phyloP scores from a whole-genome alignment of 352 stramenopile genomes.

The Paralagenidium karlingii region DNA sequence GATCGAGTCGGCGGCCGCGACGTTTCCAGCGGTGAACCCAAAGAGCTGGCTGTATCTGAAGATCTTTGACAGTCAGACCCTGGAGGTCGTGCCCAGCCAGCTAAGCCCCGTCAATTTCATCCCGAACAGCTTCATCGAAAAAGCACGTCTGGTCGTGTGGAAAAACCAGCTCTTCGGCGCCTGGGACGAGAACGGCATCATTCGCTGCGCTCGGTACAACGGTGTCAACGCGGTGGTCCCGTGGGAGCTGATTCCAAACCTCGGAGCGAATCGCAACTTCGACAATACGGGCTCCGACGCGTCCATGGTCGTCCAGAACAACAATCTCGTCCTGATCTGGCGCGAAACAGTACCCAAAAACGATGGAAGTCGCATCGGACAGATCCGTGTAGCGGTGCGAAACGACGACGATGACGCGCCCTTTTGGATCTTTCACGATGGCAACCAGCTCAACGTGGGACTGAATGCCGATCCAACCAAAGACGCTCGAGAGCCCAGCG shows the following conservation, averaged over 20 bases:
- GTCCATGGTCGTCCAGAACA: conserved; percentile 39
- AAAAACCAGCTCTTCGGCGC: conserved; percentile 35
- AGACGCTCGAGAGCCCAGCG: conserved; percentile 24
- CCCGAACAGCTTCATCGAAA: conserved; percentile 36
- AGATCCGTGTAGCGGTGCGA: conserved; percentile 37
- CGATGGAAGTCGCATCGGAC: conserved; percentile 13
- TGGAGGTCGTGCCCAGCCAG: conserved; percentile 13
- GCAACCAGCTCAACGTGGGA: conserved; percentile 17
- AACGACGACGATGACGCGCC: conserved; percentile 36
- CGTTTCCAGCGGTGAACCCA: conserved; percentile 10
- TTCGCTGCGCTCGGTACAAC: conserved; percentile 43
- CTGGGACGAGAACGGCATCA: conserved; percentile 50
- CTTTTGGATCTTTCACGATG: conserved; percentile 67
- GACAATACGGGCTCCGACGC: conserved; percentile 25
- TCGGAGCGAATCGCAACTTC: conserved; percentile 46
- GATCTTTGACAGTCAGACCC: conserved; percentile 26
- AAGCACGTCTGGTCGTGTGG: conserved; percentile 24
- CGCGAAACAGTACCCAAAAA: conserved; percentile 16
- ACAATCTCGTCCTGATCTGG: conserved; percentile 48
- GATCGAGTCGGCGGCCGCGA: conserved; percentile 43
- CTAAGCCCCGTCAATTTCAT: conserved; percentile 29
- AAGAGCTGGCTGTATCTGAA: conserved; percentile 41
- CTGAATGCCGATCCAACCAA: conserved; percentile 35
- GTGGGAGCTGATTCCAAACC: conserved; percentile 54
- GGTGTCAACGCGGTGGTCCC: conserved; percentile 16